A percentile compares a stretch with the other conserved stretches of the same genome.
Evolutionary conservation across 306 rosid genomes (phyloP).

Genomic region (Pyrus bretschneideri): DNA sequence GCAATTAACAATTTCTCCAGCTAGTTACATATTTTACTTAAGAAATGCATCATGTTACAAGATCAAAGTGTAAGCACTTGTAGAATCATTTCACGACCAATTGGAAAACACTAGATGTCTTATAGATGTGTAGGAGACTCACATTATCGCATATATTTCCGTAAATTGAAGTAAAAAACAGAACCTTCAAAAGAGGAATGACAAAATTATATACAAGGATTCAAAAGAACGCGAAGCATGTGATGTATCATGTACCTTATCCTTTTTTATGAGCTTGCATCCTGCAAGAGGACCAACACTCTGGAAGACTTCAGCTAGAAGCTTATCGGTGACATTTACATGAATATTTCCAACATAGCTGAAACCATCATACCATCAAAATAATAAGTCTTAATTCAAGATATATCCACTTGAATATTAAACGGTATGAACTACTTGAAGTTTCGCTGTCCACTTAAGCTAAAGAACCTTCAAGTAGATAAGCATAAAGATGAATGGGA

Average conservation of each 20-base stretch:
- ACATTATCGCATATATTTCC: not conserved
- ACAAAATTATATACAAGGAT: not conserved
- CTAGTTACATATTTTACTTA: not conserved
- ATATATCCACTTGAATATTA: not conserved
- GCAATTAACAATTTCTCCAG: not conserved
- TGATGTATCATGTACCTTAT: slow-evolving; percentile 57
- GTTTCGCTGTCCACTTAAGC: not conserved
- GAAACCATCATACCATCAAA: slow-evolving; percentile 17
- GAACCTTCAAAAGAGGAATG: not conserved
- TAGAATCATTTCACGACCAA: not conserved
- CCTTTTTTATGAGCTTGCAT: slow-evolving; percentile 80
- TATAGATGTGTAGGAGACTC: not conserved
- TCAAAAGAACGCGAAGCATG: not conserved
- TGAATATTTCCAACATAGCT: slow-evolving; percentile 83
- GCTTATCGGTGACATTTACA: slow-evolving; percentile 68
- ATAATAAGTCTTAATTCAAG: not conserved
- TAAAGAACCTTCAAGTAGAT: not conserved
- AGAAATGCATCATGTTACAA: not conserved
- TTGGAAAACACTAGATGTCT: not conserved
- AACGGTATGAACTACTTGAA: not conserved
- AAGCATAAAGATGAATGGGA: not conserved
- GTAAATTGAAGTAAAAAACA: not conserved
- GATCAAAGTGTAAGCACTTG: not conserved
- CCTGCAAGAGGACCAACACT: slow-evolving; percentile 69
- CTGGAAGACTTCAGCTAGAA: slow-evolving; percentile 75